Evolutionary conservation across 1,284 basidiomycete genomes (phyloP), one percentile per base, ranked within the genome.

Genomic region (Leccinum ponderosum): DNA sequence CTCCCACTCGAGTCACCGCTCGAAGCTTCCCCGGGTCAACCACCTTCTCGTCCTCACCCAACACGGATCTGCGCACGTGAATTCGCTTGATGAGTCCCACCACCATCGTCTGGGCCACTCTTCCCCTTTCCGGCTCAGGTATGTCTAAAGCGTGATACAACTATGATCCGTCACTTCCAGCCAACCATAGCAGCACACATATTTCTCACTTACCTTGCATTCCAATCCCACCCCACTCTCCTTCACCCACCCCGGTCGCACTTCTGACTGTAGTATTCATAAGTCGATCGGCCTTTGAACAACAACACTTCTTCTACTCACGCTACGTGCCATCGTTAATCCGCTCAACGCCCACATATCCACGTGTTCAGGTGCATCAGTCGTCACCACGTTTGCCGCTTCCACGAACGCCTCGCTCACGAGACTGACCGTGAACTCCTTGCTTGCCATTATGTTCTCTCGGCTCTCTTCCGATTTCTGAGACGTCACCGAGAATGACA

Each of bases 271-370:
- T 62, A 68, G 27, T 29, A 57, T 33, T 33, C 31, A 68, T 65
- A 22, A 69, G 60, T 7, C 57, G 59, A 60, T 50, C 55, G 39
- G 55, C 37, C 42, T 64, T 54, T 57, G 51, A 53, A 58, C 33
- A 61, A 57, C 29, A 68, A 33, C 31, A 57, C 55, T 33, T 9
- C 29, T 31, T 52, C 31, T 27, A 78, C 85, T 74, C 72, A 91
- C 89, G 71, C 86, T 83, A 57, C 81, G 71, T 62, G 77, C 78
- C 68, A 78, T 82, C 6, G 88, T 92, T 60, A 94, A 74, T 2
- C 93, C 92, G 61, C 86, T 84, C 56, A 93, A 75, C 27, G 81
- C 75, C 90, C 90, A 94, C 73, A 94, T 90, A 69, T 87, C 82
- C 3, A 86, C 78, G 8, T 83, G 80, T 6, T 79, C 77, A 8